phyloP scores from a whole-genome alignment of 345 rosid species.

The Citrus unshiu region DNA sequence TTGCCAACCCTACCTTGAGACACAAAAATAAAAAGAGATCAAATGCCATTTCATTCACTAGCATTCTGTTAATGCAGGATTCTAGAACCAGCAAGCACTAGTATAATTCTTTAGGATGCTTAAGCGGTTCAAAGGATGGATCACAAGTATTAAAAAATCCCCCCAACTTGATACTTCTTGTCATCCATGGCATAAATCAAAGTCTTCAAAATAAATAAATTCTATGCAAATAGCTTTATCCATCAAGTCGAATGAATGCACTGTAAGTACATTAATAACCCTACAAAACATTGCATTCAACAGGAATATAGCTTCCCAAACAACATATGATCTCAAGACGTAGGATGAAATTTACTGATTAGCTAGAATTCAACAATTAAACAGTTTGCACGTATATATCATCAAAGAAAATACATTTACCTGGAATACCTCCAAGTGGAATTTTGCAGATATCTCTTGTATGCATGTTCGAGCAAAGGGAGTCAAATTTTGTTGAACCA shows the following conservation, averaged over 20 bases:
- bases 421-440: slow-evolving; percentile 88
- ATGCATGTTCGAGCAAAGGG: slow-evolving; percentile 83
- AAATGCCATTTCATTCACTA: too few species aligned
- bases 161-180: neutral
- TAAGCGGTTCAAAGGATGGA: neutral
- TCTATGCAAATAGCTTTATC: neutral
- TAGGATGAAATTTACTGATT: neutral
- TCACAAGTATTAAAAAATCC: neutral
- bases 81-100: neutral
- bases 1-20: too few species aligned
- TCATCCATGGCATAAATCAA: neutral
- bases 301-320: neutral
- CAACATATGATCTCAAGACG: neutral
- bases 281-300: neutral
- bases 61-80: neutral
- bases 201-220: neutral
- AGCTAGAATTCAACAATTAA: neutral
- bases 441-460: slow-evolving; percentile 59
- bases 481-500: slow-evolving; percentile 76
- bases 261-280: neutral
- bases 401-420: slow-evolving; percentile 23
- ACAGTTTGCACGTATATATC: neutral
- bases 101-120: neutral
- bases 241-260: too few species aligned
- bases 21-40: neutral